These are phyloP conservation scores for Nannochloris sp. DNA, from an alignment of 139 green algal genomes.

Conservation along the genomic window DNA sequence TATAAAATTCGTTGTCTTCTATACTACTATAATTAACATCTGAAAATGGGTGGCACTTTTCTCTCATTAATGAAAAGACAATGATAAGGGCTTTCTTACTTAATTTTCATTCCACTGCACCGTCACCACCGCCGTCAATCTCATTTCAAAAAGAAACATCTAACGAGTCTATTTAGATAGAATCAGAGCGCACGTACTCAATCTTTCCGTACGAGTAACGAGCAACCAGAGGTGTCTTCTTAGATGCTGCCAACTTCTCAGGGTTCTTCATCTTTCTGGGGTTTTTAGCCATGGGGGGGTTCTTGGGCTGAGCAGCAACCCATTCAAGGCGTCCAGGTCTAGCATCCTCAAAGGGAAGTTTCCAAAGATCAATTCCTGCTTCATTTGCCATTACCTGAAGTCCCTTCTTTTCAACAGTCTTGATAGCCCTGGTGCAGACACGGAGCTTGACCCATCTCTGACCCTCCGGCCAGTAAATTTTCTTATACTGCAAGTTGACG, in stretches of 20 bases:
- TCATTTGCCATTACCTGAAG: conserved; percentile 85
- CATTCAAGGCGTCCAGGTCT: conserved; percentile 47
- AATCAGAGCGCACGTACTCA: conserved; percentile 18
- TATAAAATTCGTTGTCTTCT: background rate
- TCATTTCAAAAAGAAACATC: too few species aligned
- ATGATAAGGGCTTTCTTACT: too few species aligned
- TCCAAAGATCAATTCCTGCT: conserved; percentile 80
- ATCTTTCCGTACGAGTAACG: conserved; percentile 39
- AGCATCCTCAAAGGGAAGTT: conserved; percentile 69
- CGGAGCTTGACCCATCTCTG: conserved; percentile 69
- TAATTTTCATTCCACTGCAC: too few species aligned
- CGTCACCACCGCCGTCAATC: too few species aligned
- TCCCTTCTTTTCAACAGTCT: conserved; percentile 84
- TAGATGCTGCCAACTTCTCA: conserved; percentile 74
- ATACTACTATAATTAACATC: too few species aligned
- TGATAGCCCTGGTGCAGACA: conserved; percentile 66
- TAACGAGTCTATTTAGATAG: too few species aligned
- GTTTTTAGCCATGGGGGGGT: conserved; percentile 37
- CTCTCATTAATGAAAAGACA: too few species aligned
- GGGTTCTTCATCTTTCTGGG: conserved; percentile 81
- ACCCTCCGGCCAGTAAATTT: conserved; percentile 53
- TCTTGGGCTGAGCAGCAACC: conserved; percentile 20
- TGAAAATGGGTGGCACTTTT: too few species aligned
- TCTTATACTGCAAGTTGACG: conserved; percentile 83
- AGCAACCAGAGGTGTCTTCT: conserved; percentile 47